Conservation (phyloP, 2,329 filamentous ascomycete genomes). For the Penicillium sclerotiorum region DNA sequence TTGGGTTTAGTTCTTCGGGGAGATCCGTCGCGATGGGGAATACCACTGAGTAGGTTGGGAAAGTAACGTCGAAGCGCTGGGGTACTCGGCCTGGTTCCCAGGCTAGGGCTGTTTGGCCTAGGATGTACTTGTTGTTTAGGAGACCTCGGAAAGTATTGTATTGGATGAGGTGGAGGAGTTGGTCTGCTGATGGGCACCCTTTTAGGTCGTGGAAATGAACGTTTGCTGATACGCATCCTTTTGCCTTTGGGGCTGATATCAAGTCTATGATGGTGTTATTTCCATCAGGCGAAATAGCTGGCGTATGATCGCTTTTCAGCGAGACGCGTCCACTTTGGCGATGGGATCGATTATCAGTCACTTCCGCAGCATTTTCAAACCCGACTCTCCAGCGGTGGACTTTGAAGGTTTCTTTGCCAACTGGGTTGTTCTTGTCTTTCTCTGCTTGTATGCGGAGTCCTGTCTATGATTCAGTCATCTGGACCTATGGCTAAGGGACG, state of each 20-base stretch:
- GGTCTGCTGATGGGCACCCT: slow-evolving; percentile 17
- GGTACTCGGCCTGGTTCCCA: not conserved
- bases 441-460: slow-evolving; percentile 7
- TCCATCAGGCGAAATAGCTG: no score
- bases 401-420: slow-evolving; percentile 1
- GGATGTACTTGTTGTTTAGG: slow-evolving; percentile 21
- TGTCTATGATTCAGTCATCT: not conserved
- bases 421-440: not conserved
- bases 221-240: no score
- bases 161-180: slow-evolving; percentile 29
- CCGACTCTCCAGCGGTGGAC: slow-evolving; percentile 17
- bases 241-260: no score
- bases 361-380: not conserved
- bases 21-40: slow-evolving; percentile 7
- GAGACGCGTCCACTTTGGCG: no score
- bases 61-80: slow-evolving; percentile 1
- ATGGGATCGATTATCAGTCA: no score
- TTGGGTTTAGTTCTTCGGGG: slow-evolving; percentile 18
- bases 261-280: no score
- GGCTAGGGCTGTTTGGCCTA: slow-evolving; percentile 12
- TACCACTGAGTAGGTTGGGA: slow-evolving; percentile 6
- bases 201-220: no score
- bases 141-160: slow-evolving; percentile 31
- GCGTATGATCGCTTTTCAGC: no score
- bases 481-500: no score